These are phyloP conservation scores for Hypoxylon sp. DNA, from an alignment of 2,329 filamentous ascomycete species.

Conservation along the genomic window DNA sequence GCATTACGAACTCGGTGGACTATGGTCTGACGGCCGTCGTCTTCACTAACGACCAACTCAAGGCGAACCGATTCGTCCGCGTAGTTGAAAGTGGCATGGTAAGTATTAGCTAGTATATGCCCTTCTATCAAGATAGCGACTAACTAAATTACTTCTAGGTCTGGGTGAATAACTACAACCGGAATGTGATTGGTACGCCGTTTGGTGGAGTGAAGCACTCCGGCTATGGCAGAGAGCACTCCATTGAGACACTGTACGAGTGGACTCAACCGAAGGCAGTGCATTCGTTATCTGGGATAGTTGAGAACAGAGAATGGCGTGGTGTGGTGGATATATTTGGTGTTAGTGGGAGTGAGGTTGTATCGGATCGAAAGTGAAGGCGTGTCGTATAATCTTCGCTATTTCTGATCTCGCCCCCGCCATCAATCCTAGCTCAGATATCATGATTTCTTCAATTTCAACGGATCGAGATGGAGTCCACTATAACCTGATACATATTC, in stretches of 20 bases:
- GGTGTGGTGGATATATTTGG: constrained; percentile 23
- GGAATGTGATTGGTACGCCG: constrained; percentile 31
- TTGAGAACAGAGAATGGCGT: constrained; percentile 15
- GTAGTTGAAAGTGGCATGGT: constrained; percentile 41
- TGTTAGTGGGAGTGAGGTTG: constrained; percentile 12
- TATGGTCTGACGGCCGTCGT: constrained; percentile 67
- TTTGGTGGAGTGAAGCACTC: constrained; percentile 38
- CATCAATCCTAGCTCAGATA: too few species aligned
- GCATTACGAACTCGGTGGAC: constrained; percentile 54
- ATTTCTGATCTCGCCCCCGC: constrained; percentile 21
- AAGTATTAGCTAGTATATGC: constrained; percentile 62
- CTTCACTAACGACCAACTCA: constrained; percentile 64
- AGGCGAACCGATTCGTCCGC: constrained; percentile 52
- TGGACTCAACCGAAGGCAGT: constrained; percentile 20
- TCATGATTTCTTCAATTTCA: too few species aligned
- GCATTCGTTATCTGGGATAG: constrained; percentile 13
- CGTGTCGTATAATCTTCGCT: too few species aligned
- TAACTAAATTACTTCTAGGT: constrained; percentile 42
- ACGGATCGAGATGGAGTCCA: too few species aligned
- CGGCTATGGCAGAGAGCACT: constrained; percentile 35
- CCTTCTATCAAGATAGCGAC: neutral
- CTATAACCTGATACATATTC: too few species aligned
- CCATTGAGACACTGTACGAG: constrained; percentile 27
- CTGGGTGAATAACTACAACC: constrained; percentile 56
- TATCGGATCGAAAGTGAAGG: too few species aligned